These are phyloP conservation scores for Ehretia macrophylla DNA, from an alignment of 257 asterid genomes.

Conservation along the genomic window DNA sequence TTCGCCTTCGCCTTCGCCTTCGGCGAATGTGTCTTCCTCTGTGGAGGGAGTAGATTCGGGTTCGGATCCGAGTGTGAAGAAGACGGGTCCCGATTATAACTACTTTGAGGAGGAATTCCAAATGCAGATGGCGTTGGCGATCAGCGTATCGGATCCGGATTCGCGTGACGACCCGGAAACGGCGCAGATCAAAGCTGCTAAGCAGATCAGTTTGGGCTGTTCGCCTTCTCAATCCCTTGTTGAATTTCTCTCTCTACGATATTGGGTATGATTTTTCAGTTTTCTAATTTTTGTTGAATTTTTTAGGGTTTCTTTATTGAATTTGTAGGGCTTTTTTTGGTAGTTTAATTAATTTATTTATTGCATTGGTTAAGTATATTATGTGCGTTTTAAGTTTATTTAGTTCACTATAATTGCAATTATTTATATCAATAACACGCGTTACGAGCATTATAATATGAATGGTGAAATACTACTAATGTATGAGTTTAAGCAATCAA, in stretches of 20 bases:
- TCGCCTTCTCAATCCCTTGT: constrained; percentile 59
- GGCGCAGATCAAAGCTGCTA: constrained; percentile 81
- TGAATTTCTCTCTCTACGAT: constrained; percentile 70
- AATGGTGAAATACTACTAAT: background rate
- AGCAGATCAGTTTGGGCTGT: constrained; percentile 91
- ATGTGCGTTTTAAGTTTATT: background rate
- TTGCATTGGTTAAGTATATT: background rate
- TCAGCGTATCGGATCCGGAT: constrained; percentile 87
- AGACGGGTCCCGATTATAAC: constrained; percentile 30
- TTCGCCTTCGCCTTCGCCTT: background rate
- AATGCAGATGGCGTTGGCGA: constrained; percentile 94
- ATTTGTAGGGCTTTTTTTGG: background rate
- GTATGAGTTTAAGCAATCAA: background rate
- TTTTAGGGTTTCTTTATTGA: background rate
- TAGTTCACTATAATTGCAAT: background rate
- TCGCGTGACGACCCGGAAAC: constrained; percentile 73
- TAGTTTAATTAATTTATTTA: background rate
- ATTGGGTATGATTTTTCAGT: constrained; percentile 54
- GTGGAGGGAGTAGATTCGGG: background rate
- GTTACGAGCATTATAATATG: too few species aligned
- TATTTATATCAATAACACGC: too few species aligned
- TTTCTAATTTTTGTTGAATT: background rate
- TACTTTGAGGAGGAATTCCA: constrained; percentile 97
- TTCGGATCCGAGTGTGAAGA: background rate
- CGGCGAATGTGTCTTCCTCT: background rate